Evolutionary conservation across 441 rosid species (phyloP).

Genomic region (Eruca vesicaria): DNA sequence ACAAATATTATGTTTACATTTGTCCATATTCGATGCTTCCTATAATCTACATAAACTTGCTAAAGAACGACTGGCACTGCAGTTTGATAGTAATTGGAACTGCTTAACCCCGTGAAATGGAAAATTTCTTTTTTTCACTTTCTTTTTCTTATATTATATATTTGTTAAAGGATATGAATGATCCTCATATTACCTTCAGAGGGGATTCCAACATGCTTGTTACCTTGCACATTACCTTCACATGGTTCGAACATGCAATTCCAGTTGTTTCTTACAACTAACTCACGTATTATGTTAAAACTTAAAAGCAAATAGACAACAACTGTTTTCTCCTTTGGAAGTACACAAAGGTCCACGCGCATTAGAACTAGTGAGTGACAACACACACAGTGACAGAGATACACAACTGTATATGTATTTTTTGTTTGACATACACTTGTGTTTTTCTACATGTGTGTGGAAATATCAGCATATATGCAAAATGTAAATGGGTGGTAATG

Average conservation of each 20-base stretch:
- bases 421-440: neutral
- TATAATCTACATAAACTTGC: neutral
- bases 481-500: conserved; percentile 13
- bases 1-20: too few species aligned
- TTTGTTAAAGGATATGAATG: neutral
- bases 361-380: conserved; percentile 32
- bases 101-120: neutral
- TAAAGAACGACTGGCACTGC: neutral
- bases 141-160: neutral
- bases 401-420: neutral
- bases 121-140: neutral
- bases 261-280: neutral
- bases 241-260: conserved; percentile 6
- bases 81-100: neutral
- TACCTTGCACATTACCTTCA: conserved; percentile 1
- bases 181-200: neutral
- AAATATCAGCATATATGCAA: conserved; percentile 13
- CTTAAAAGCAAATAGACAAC: neutral
- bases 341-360: conserved; percentile 38
- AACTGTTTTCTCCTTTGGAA: conserved; percentile 18
- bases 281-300: neutral
- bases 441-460: neutral
- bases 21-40: too few species aligned
- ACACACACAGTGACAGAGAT: conserved; percentile 26
- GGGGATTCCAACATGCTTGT: neutral